A percentile compares a stretch with the other conserved stretches of the same genome.
Conservation (phyloP, 441 rosid species). For the Adansonia grandidieri region DNA sequence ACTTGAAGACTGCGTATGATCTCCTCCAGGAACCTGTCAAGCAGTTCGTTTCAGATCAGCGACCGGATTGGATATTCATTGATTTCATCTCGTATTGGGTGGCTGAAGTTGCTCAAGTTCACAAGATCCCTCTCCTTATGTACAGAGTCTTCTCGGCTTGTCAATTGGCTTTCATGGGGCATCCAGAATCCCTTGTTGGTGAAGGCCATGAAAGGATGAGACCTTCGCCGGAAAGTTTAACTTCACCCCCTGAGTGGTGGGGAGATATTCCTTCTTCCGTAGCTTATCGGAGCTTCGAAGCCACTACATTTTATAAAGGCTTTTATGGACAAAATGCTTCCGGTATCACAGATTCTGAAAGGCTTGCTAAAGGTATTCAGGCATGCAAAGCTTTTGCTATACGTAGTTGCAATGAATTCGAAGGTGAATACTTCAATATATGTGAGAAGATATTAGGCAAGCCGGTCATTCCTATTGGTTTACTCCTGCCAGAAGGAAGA, state of each 20-base stretch:
- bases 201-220: slow-evolving; percentile 18
- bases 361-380: slow-evolving; percentile 10
- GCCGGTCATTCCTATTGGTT: slow-evolving; percentile 36
- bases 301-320: not conserved
- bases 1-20: slow-evolving; percentile 36
- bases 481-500: slow-evolving; percentile 28
- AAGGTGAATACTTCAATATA: slow-evolving; percentile 30
- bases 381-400: slow-evolving; percentile 27
- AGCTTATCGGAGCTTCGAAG: slow-evolving; percentile 28
- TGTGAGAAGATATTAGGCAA: not conserved
- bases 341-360: slow-evolving; percentile 10
- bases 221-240: slow-evolving; percentile 26
- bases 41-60: slow-evolving; percentile 15
- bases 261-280: slow-evolving; percentile 29
- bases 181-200: slow-evolving; percentile 23
- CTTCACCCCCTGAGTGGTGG: slow-evolving; percentile 34
- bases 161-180: not conserved
- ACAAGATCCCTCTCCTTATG: slow-evolving; percentile 14
- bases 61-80: slow-evolving; percentile 28
- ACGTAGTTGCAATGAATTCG: slow-evolving; percentile 38
- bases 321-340: slow-evolving; percentile 30
- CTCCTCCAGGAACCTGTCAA: slow-evolving; percentile 28
- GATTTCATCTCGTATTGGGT: slow-evolving; percentile 30
- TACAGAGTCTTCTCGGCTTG: slow-evolving; percentile 26
- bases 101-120: slow-evolving; percentile 27